Evolutionary conservation across 371 early-diverging fungal genomes (phyloP).

Genomic region (Apophysomyces trapeziformis): DNA sequence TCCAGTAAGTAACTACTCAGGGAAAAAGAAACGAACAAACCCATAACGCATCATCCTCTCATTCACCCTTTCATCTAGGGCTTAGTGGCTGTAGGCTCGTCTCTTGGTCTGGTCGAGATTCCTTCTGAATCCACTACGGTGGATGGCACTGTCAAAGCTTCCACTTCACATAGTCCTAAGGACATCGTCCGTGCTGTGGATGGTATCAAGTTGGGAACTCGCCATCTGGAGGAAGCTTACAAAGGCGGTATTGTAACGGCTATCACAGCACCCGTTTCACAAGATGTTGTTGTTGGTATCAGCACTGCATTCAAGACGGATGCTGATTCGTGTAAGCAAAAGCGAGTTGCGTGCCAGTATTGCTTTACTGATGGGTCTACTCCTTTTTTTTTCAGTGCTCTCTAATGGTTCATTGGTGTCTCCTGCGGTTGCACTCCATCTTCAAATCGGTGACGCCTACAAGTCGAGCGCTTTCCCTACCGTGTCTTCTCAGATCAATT

Average conservation of each 20-base stretch:
- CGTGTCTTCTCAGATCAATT: constrained; percentile 67
- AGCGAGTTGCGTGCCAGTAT: too few species aligned
- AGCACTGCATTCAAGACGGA: constrained; percentile 35
- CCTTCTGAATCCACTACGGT: constrained; percentile 55
- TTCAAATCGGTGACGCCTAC: constrained; percentile 55
- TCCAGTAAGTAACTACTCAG: constrained; percentile 30
- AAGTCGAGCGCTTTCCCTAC: constrained; percentile 59
- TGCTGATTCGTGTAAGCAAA: constrained; percentile 21
- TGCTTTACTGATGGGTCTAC: neutral
- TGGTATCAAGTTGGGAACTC: constrained; percentile 62
- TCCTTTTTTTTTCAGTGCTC: constrained; percentile 13
- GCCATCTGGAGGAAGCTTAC: constrained; percentile 64
- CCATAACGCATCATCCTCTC: neutral
- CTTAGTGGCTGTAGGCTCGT: constrained; percentile 55
- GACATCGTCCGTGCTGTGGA: constrained; percentile 55
- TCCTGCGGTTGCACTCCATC: constrained; percentile 64
- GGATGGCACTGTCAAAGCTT: constrained; percentile 48
- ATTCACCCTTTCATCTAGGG: constrained; percentile 24
- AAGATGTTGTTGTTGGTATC: constrained; percentile 51
- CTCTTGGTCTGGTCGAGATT: constrained; percentile 64
- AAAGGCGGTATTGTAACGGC: constrained; percentile 64
- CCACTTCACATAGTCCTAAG: constrained; percentile 28
- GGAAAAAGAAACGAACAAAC: neutral
- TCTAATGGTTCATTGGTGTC: constrained; percentile 35
- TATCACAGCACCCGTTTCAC: constrained; percentile 53